Conservation (phyloP, 2,329 filamentous ascomycete species). For the Cordyceps cicadae region DNA sequence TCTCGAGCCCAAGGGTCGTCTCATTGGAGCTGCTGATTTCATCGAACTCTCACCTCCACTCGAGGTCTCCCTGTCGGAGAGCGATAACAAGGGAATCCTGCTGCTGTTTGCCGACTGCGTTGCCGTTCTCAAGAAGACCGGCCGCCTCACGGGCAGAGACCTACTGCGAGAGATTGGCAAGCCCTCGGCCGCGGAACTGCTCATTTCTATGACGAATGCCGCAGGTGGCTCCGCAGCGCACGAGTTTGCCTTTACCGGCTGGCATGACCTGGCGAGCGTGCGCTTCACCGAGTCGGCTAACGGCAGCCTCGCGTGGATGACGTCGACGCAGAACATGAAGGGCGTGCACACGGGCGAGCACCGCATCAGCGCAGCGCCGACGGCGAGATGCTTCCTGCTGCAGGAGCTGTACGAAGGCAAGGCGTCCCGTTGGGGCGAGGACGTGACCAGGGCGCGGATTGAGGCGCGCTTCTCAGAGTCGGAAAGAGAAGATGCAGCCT, state of each 20-base stretch:
- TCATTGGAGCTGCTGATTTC: constrained; percentile 76
- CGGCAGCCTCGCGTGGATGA: constrained; percentile 58
- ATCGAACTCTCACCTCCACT: constrained; percentile 70
- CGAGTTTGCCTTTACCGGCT: constrained; percentile 69
- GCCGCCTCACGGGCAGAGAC: constrained; percentile 61
- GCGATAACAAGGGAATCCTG: constrained; percentile 58
- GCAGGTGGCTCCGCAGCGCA: constrained; percentile 53
- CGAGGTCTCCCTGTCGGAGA: constrained; percentile 30
- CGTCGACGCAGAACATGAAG: constrained; percentile 53
- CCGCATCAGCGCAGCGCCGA: constrained; percentile 37
- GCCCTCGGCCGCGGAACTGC: constrained; percentile 55
- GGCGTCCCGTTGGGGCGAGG: constrained; percentile 69
- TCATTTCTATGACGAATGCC: constrained; percentile 56
- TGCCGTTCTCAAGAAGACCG: constrained; percentile 65
- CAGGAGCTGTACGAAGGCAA: constrained; percentile 71
- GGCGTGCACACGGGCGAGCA: constrained; percentile 40
- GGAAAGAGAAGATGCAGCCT: constrained; percentile 74
- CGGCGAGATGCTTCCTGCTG: constrained; percentile 62
- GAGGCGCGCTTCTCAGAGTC: constrained; percentile 75
- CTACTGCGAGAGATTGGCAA: constrained; percentile 80
- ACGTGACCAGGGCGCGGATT: constrained; percentile 76
- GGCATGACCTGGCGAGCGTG: constrained; percentile 59
- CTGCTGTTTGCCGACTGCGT: constrained; percentile 79
- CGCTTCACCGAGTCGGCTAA: constrained; percentile 65
- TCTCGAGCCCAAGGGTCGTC: constrained; percentile 64